Base-by-base conservation (phyloP, 1,284 basidiomycete genomes). In the Leccinum subrobustum region DNA sequence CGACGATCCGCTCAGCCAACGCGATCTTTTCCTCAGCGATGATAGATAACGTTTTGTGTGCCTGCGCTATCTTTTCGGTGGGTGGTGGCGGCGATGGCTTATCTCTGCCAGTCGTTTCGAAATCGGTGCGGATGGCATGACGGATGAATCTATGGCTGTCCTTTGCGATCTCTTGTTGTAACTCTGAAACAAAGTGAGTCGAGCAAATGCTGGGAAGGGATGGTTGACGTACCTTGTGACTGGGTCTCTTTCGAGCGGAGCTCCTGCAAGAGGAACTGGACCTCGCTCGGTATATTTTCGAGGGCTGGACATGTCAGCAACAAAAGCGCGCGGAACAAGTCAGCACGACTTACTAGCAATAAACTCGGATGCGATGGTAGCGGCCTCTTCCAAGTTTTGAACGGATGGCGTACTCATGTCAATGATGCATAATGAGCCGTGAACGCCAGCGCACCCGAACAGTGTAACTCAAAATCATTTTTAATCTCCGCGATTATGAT, bases 231-330 rank as follows among this genome's bases (percentile, higher is more conserved):
- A 80, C 86, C 84, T 76, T 85, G 81, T 8, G 77, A 78, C 62
- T 77, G 76, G 35, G 70, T 70, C 58, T 87, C 85, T 68, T 82
- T 85, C 63, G 81, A 81, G 61, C 81, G 82, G 57, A 93, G 91
- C 74, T 92, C 90, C 54, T 86, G 81, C 11, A 92, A 77, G 8
- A 92, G 76, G 70, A 87, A 86, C 35, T 84, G 83, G 6, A 92
- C 83, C 72, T 92, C 91, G 58, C 81, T 82, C 0, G 88, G 88
- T 50, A 92, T 77, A 69, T 92, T 92, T 65, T 93, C 91, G 31
- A 93, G 78, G 66, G 84, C 90, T 73, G 37, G 18, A 14, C 4
- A 44, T 6, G n/a, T 42, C 58, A 33, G 63, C 52, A 9, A 52
- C 7, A 42, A 25, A 29, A 25, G 11, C 7, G 23, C 14, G 44